These are phyloP conservation scores for Fusarium decemcellulare DNA, from an alignment of 2,329 filamentous ascomycete genomes.

Conservation along the genomic window DNA sequence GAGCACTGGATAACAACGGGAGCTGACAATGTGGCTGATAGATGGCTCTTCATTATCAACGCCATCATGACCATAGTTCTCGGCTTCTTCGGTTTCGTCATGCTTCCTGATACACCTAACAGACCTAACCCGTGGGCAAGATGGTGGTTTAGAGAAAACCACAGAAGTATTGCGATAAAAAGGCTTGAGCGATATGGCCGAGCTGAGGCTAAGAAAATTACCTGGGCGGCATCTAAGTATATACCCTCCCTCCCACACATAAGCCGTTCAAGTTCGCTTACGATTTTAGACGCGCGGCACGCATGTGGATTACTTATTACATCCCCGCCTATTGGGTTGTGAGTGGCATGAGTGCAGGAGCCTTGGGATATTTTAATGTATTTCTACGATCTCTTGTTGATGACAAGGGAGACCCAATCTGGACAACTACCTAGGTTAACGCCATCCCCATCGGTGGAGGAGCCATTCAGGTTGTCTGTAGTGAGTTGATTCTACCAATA, in stretches of 20 bases:
- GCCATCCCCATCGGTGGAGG: background rate
- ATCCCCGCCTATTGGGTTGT: background rate
- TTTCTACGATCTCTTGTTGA: background rate
- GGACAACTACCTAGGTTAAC: slow-evolving; percentile 1
- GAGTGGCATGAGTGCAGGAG: background rate
- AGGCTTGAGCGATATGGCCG: background rate
- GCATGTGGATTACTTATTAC: background rate
- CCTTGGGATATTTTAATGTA: background rate
- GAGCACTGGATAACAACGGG: background rate
- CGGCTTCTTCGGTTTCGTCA: slow-evolving; percentile 3
- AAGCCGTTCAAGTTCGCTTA: background rate
- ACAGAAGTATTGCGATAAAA: background rate
- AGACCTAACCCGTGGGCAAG: background rate
- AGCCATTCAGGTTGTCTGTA: background rate
- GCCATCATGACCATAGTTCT: background rate
- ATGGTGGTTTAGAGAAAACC: background rate
- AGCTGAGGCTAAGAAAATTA: background rate
- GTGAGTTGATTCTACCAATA: background rate
- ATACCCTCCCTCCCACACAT: background rate
- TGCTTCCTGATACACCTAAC: background rate
- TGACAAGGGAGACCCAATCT: background rate
- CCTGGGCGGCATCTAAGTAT: background rate
- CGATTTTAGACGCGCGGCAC: background rate
- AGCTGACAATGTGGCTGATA: background rate
- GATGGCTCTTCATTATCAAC: slow-evolving; percentile 2